A percentile compares a stretch with the other conserved stretches of the same genome.
Conservation (phyloP, 2,329 filamentous ascomycete genomes). For the Rhynchosporium graminicola region DNA sequence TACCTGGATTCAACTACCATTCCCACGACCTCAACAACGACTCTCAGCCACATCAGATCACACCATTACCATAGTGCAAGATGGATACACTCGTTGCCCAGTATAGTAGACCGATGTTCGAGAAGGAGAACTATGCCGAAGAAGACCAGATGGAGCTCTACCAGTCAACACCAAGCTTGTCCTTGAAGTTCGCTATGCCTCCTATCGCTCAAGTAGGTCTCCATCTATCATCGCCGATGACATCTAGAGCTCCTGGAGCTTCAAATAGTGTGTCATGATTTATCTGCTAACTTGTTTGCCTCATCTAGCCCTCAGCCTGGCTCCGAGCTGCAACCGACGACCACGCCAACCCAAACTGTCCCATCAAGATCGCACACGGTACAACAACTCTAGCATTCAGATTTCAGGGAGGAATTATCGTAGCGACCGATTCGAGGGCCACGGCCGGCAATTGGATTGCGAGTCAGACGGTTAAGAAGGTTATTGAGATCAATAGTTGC, state of each 20-base stretch:
- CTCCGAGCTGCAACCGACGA: conserved; percentile 97
- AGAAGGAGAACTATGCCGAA: conserved; percentile 69
- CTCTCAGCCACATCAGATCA: conserved; percentile 22
- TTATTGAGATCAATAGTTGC: conserved; percentile 96
- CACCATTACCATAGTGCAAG: conserved; percentile 29
- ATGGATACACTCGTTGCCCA: conserved; percentile 95
- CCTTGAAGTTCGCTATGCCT: conserved; percentile 92
- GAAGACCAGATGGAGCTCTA: conserved; percentile 74
- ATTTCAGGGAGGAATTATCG: conserved; percentile 97
- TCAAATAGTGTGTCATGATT: background rate
- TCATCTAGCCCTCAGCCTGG: conserved; percentile 78
- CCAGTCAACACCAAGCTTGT: conserved; percentile 73
- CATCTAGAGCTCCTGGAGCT: conserved; percentile 23
- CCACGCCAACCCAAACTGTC: conserved; percentile 92
- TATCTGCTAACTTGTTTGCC: conserved; percentile 25
- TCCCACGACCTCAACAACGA: conserved; percentile 16
- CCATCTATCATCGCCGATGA: conserved; percentile 14
- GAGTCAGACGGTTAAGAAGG: conserved; percentile 99
- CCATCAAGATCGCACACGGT: conserved; percentile 99
- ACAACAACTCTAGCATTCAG: conserved; percentile 97
- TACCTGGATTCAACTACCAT: conserved; percentile 23
- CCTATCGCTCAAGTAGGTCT: conserved; percentile 80
- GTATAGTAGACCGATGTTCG: conserved; percentile 79
- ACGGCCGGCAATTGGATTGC: conserved; percentile 99
- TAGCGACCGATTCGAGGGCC: conserved; percentile 95